Percentiles rank a stretch among this genome's conserved stretches.
phyloP scores from a whole-genome alignment of 352 stramenopile species.

The Globisporangium nodosum region DNA sequence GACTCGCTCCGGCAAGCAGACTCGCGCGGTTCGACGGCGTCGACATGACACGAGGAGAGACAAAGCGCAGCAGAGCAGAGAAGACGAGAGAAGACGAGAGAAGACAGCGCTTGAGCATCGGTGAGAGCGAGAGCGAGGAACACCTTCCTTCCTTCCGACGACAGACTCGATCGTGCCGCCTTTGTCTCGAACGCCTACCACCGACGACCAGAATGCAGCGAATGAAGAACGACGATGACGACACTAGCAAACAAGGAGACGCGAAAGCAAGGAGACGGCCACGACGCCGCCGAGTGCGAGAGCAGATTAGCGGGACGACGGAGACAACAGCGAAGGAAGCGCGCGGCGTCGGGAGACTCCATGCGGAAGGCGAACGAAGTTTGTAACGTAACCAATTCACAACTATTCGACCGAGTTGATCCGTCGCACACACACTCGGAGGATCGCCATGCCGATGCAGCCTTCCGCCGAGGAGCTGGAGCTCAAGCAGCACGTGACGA shows the following conservation, averaged over 20 bases:
- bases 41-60: constrained; percentile 17
- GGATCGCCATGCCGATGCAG: constrained; percentile 12
- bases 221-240: background rate
- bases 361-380: too few species aligned
- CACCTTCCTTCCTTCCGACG: too few species aligned
- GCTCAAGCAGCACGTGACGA: constrained; percentile 60
- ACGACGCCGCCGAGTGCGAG: too few species aligned
- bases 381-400: too few species aligned
- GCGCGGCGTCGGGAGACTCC: too few species aligned
- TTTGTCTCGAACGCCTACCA: background rate
- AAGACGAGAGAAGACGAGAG: background rate
- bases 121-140: too few species aligned
- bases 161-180: too few species aligned
- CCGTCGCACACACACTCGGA: background rate
- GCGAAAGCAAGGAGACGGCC: too few species aligned
- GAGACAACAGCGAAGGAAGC: too few species aligned
- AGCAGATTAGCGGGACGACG: too few species aligned
- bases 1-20: constrained; percentile 28
- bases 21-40: constrained; percentile 1
- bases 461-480: constrained; percentile 46
- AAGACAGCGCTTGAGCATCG: background rate
- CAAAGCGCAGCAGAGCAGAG: background rate
- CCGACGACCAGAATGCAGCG: background rate
- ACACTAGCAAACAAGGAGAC: background rate
- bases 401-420: too few species aligned